phyloP scores from a whole-genome alignment of 169 alveolate genomes.

The Plasmodium vinckei region DNA sequence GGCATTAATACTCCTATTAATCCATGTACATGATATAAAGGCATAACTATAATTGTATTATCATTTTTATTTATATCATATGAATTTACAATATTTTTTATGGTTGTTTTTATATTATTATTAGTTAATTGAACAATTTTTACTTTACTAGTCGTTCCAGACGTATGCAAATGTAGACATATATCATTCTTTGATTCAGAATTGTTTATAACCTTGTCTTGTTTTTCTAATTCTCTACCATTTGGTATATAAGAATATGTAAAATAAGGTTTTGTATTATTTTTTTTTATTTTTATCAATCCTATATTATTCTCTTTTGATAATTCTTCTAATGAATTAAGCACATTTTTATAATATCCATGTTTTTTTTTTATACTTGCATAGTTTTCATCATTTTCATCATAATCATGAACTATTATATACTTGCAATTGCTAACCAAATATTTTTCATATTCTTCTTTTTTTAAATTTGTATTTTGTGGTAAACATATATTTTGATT shows the following conservation, averaged over 20 bases:
- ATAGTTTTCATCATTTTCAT: conserved; percentile 35
- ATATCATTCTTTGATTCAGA: neutral
- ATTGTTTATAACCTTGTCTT: neutral
- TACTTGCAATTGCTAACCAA: conserved; percentile 61
- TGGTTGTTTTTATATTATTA: conserved; percentile 65
- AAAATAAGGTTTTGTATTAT: conserved; percentile 39
- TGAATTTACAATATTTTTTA: conserved; percentile 26
- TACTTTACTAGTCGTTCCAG: conserved; percentile 73
- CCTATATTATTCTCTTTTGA: conserved; percentile 47
- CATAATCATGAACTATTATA: conserved; percentile 74
- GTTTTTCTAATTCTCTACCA: neutral
- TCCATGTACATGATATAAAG: conserved; percentile 75
- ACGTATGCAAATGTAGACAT: conserved; percentile 66
- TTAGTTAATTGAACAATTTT: conserved; percentile 72
- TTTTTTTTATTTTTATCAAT: conserved; percentile 45
- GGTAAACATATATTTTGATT: conserved; percentile 58
- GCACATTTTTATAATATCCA: conserved; percentile 63
- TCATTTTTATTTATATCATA: conserved; percentile 54
- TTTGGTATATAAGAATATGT: conserved; percentile 42
- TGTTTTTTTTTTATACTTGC: conserved; percentile 41
- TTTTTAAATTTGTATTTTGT: conserved; percentile 60
- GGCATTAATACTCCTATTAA: conserved; percentile 71
- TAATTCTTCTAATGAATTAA: conserved; percentile 30
- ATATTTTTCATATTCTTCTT: conserved; percentile 54
- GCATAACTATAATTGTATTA: conserved; percentile 67